phyloP scores from a whole-genome alignment of 352 stramenopile genomes.

The Pythium brachiatum region DNA sequence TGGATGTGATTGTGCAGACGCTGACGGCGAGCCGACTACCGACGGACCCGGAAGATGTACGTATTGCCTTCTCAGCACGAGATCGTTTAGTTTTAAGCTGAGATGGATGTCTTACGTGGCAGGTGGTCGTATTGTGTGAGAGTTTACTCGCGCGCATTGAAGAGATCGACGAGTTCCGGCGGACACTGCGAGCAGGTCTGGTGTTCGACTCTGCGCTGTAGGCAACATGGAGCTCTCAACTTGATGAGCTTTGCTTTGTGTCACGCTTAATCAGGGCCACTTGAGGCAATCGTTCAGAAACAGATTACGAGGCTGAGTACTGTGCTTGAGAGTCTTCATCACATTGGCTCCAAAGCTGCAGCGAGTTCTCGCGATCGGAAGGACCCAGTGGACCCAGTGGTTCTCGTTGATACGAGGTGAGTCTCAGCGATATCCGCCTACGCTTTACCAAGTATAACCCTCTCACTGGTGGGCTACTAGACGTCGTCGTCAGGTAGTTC shows the following conservation, averaged over 20 bases:
- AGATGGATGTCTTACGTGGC: neutral
- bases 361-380: neutral
- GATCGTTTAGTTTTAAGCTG: neutral
- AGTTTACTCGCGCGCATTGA: constrained; percentile 36
- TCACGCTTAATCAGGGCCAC: constrained; percentile 24
- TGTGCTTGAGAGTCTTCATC: constrained; percentile 33
- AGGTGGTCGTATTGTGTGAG: constrained; percentile 39
- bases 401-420: constrained; percentile 12
- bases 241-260: too few species aligned
- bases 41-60: constrained; percentile 16
- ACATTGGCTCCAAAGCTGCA: constrained; percentile 1
- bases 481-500: constrained; percentile 13
- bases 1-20: constrained; percentile 24
- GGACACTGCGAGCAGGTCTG: constrained; percentile 37
- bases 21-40: constrained; percentile 12
- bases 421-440: neutral
- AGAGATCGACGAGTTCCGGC: constrained; percentile 42
- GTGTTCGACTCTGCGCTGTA: too few species aligned
- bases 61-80: neutral
- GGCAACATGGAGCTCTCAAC: too few species aligned
- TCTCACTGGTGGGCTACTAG: too few species aligned
- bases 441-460: too few species aligned
- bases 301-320: constrained; percentile 36
- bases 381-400: neutral
- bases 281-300: constrained; percentile 50